Conservation (phyloP, 805 yeast genomes). For the Candida sithepensis region DNA sequence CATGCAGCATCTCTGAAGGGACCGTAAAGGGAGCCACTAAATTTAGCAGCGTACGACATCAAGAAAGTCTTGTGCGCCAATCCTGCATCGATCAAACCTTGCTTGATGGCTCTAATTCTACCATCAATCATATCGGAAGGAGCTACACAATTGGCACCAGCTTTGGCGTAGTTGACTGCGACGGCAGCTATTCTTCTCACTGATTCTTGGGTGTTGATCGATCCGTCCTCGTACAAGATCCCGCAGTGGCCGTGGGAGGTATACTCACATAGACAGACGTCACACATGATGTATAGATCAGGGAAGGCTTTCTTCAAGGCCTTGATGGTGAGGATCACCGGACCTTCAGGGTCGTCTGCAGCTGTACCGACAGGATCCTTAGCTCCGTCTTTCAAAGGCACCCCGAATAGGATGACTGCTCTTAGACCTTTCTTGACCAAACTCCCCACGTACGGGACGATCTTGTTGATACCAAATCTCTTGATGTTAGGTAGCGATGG, state of each 20-base stretch:
- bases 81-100: constrained; percentile 73
- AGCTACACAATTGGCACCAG: constrained; percentile 94
- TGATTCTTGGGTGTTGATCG: constrained; percentile 68
- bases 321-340: constrained; percentile 80
- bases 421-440: constrained; percentile 78
- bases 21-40: constrained; percentile 86
- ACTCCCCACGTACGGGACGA: constrained; percentile 65
- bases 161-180: constrained; percentile 90
- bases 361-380: constrained; percentile 83
- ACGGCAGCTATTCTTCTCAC: constrained; percentile 88
- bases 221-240: constrained; percentile 79
- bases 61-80: constrained; percentile 86
- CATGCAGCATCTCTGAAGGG: constrained; percentile 99
- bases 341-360: constrained; percentile 96
- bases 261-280: constrained; percentile 95
- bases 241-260: constrained; percentile 99
- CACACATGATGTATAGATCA: constrained; percentile 81
- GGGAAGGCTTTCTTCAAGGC: constrained; percentile 67
- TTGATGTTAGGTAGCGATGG: constrained; percentile 84
- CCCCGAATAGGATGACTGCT: constrained; percentile 90
- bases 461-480: constrained; percentile 77
- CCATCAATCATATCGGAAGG: constrained; percentile 99
- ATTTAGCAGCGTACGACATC: constrained; percentile 93
- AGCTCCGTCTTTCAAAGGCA: constrained; percentile 67
- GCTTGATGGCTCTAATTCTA: constrained; percentile 81